phyloP scores from a whole-genome alignment of 1,139 yeast species.

The Pichia sp. region DNA sequence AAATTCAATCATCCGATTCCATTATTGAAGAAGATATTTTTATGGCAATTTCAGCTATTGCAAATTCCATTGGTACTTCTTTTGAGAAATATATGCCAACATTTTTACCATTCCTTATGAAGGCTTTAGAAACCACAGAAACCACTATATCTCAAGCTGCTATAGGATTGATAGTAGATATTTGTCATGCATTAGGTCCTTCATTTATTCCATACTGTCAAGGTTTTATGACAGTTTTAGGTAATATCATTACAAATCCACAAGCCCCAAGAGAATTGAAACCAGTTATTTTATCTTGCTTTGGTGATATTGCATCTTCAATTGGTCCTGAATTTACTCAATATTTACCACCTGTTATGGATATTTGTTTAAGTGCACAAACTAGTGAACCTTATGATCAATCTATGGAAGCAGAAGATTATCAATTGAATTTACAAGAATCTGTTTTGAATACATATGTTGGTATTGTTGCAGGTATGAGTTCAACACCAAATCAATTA shows the following conservation, averaged over 20 bases:
- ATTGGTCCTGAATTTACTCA: conserved; percentile 70
- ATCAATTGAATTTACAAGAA: conserved; percentile 65
- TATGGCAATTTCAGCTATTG: conserved; percentile 85
- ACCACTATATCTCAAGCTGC: conserved; percentile 82
- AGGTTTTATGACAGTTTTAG: conserved; percentile 75
- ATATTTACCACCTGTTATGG: conserved; percentile 74
- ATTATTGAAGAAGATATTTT: conserved; percentile 90
- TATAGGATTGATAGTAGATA: conserved; percentile 93
- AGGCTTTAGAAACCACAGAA: conserved; percentile 75
- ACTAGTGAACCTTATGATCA: conserved; percentile 49
- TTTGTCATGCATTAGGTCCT: conserved; percentile 82
- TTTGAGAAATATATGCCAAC: conserved; percentile 74
- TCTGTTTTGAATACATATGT: conserved; percentile 91
- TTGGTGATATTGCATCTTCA: conserved; percentile 92
- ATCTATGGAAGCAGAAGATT: conserved; percentile 71
- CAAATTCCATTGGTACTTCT: conserved; percentile 63
- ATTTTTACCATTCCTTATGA: conserved; percentile 72
- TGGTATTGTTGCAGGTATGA: conserved; percentile 86
- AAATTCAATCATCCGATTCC: conserved; percentile 55
- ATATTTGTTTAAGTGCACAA: conserved; percentile 54
- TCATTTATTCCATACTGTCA: conserved; percentile 67
- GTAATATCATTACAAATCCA: conserved; percentile 58
- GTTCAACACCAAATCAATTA: conserved; percentile 58
- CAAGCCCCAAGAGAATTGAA: conserved; percentile 71
- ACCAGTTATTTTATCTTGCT: conserved; percentile 87